Base-by-base conservation (phyloP, 2,329 filamentous ascomycete species). In the Sclerotinia sclerotiorum region DNA sequence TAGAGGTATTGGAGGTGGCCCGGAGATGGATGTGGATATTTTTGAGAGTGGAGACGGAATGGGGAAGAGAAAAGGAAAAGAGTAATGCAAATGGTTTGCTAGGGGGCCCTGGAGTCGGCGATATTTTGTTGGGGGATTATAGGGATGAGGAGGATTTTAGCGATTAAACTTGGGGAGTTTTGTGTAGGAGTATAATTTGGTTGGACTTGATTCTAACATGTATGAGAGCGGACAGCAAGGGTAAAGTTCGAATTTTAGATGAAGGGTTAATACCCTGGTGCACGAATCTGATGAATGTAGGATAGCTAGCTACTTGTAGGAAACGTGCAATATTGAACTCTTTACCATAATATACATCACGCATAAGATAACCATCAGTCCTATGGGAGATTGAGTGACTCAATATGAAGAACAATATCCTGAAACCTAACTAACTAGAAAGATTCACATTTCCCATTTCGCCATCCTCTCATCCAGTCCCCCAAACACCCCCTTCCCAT, bases 11-110 rank as follows among this genome's bases (percentile, higher is more conserved):
- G 15, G 95, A 99, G 81, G 91, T 98, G 24, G 84, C 92, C 57
- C 86, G 95, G 60, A 85, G 95, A 68, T 98, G 94, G 93, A 85
- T 98, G 70, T 99, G 95, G 95, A 93, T 97, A 68, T 98, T 97
- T 80, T 92, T 98, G 80, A 87, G 95, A 13, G 89, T 97, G 52
- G 95, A 99, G 83, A 94, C 93, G 29, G 95, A 99, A 82, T 97
- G 91, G 91, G 86, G 92, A 79, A 83, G 88, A 80, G 60, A 63
- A 39, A 63, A 63, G 56, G 65, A 67, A 17, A 84, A 80, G 72
- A 81, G 80, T 19, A 35, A 52, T 13, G 71, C 69, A 42, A 67
- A 70, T 62, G 68, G 70, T 35, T 69, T 73, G 49, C 69, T 83
- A 79, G 79, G 87, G 79, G 71, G 88, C 78, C 72, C 88, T 79